These are phyloP conservation scores for Luvunga scandens DNA, from an alignment of 345 rosid species.

Conservation along the genomic window DNA sequence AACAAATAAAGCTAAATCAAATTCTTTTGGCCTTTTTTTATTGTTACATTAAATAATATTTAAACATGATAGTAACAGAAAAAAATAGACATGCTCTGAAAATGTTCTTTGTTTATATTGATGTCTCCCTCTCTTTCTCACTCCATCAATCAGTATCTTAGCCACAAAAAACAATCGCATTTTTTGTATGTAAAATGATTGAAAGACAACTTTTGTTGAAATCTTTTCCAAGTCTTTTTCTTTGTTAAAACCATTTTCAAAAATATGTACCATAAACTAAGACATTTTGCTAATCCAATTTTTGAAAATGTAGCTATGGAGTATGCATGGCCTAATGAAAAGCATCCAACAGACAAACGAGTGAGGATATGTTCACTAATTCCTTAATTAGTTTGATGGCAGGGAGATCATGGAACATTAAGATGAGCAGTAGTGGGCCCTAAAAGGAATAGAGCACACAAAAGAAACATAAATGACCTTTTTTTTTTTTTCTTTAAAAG, in stretches of 20 bases:
- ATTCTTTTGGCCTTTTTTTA: neutral
- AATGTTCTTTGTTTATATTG: neutral
- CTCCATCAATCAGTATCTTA: neutral
- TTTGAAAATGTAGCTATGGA: neutral
- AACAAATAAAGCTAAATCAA: neutral
- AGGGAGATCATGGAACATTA: neutral
- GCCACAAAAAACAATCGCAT: neutral
- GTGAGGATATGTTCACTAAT: neutral
- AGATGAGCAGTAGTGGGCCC: neutral
- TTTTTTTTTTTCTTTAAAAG: no score
- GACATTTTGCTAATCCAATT: neutral
- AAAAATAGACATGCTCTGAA: neutral
- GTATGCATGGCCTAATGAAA: neutral
- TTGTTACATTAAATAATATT: neutral
- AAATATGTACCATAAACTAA: neutral
- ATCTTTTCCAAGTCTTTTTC: neutral
- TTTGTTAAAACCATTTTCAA: neutral
- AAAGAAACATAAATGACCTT: neutral
- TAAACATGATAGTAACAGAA: neutral
- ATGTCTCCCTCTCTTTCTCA: neutral
- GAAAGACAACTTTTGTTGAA: neutral
- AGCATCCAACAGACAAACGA: neutral
- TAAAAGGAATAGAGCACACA: neutral
- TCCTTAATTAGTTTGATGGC: neutral
- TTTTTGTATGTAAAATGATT: neutral